These are phyloP conservation scores for Metarhizium rileyi DNA, from an alignment of 2,329 filamentous ascomycete genomes.

Conservation along the genomic window DNA sequence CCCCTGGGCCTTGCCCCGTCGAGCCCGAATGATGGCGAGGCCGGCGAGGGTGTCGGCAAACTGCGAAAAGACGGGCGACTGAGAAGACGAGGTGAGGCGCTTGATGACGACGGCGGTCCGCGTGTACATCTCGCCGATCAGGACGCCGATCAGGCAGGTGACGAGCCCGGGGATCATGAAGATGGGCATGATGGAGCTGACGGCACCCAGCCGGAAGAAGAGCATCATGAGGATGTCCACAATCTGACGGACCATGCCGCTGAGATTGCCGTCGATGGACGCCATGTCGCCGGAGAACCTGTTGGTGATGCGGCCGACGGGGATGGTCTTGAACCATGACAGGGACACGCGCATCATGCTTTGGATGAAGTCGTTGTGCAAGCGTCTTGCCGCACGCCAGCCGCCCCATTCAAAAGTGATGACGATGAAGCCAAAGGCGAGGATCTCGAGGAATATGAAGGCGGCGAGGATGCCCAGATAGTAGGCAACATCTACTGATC, in stretches of 20 bases:
- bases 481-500: constrained; percentile 34
- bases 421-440: constrained; percentile 32
- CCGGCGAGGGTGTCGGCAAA: constrained; percentile 44
- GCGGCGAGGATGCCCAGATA: constrained; percentile 44
- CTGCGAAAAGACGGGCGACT: constrained; percentile 47
- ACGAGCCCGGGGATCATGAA: constrained; percentile 37
- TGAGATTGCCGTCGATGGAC: constrained; percentile 41
- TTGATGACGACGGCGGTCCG: constrained; percentile 38
- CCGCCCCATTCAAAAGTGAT: constrained; percentile 43
- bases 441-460: constrained; percentile 32
- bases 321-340: constrained; percentile 46
- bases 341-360: constrained; percentile 44
- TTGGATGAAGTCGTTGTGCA: constrained; percentile 43
- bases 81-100: constrained; percentile 33
- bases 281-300: constrained; percentile 48
- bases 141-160: constrained; percentile 34
- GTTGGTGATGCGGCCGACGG: constrained; percentile 43
- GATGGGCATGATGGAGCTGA: constrained; percentile 41
- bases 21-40: constrained; percentile 40
- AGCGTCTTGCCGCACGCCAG: constrained; percentile 43
- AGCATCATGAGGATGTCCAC: constrained; percentile 33
- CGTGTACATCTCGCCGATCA: constrained; percentile 41
- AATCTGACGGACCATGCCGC: constrained; percentile 32
- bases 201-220: constrained; percentile 35
- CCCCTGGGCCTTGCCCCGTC: constrained; percentile 34